A percentile compares a stretch with the other conserved stretches of the same genome.
phyloP scores from a whole-genome alignment of 164 flowering plant genomes.

The Platanus orientalis region DNA sequence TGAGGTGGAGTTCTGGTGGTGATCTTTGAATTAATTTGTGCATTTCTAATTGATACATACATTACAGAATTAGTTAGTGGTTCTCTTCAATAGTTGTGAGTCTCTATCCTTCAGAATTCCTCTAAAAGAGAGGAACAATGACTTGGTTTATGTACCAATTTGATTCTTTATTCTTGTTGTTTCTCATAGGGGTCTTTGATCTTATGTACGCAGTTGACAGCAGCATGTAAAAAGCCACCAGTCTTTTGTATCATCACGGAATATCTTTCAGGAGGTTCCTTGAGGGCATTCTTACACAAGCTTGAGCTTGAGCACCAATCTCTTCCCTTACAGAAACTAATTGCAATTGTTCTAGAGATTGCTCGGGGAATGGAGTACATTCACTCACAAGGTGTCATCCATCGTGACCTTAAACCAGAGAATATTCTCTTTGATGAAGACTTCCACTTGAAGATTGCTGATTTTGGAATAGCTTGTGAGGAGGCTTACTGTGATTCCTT shows the following conservation, averaged over 20 bases:
- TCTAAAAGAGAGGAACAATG: neutral
- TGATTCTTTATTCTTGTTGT: conserved; percentile 1
- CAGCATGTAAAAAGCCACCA: conserved; percentile 71
- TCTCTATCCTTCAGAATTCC: neutral
- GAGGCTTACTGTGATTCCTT: conserved; percentile 66
- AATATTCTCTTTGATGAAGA: conserved; percentile 71
- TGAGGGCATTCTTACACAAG: conserved; percentile 79
- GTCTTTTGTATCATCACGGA: conserved; percentile 77
- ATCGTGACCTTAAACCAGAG: conserved; percentile 83
- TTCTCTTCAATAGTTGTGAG: neutral
- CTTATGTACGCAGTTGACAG: conserved; percentile 60
- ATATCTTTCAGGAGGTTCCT: conserved; percentile 77
- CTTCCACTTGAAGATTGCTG: conserved; percentile 71
- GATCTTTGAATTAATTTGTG: too few relatives aligned
- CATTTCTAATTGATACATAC: too few relatives aligned
- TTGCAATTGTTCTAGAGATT: conserved; percentile 67
- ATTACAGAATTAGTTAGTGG: neutral
- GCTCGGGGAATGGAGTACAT: conserved; percentile 91
- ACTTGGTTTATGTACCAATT: neutral
- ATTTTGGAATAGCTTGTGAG: conserved; percentile 92
- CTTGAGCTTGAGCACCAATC: conserved; percentile 52
- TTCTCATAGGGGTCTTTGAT: conserved; percentile 6
- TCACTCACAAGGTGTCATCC: conserved; percentile 86
- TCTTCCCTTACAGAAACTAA: conserved; percentile 50
- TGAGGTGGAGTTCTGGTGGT: too few relatives aligned